Conservation (phyloP, 2,329 filamentous ascomycete genomes). For the Ceratocystis lukuohia region DNA sequence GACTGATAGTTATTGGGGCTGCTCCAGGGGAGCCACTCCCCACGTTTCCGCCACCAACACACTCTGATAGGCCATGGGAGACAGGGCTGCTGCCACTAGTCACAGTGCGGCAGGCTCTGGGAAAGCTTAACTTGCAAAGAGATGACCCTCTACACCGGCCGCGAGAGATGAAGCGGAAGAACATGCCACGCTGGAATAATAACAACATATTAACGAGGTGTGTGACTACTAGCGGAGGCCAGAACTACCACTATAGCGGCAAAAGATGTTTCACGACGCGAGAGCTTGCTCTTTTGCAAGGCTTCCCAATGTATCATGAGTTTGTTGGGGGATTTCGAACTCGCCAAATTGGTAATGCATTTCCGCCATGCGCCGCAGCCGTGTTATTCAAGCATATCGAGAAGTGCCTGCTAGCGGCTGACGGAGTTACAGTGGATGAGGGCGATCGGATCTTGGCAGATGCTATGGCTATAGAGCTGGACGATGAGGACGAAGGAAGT, state of each 20-base stretch:
- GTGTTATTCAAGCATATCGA: slow-evolving; percentile 38
- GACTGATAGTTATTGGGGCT: slow-evolving; percentile 44
- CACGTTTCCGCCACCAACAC: slow-evolving; percentile 48
- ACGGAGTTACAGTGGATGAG: slow-evolving; percentile 24
- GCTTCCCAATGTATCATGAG: slow-evolving; percentile 48
- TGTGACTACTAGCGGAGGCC: slow-evolving; percentile 51
- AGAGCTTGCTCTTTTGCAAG: slow-evolving; percentile 56
- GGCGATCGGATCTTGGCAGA: slow-evolving; percentile 14
- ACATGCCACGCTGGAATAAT: slow-evolving; percentile 32
- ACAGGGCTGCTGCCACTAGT: slow-evolving; percentile 29
- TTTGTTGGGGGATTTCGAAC: slow-evolving; percentile 40
- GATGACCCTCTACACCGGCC: slow-evolving; percentile 32
- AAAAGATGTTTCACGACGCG: slow-evolving; percentile 48
- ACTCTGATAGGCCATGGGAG: slow-evolving; percentile 29
- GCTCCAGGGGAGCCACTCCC: slow-evolving; percentile 60
- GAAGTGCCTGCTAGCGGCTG: slow-evolving; percentile 33
- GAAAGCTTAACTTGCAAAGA: slow-evolving; percentile 24
- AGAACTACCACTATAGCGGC: slow-evolving; percentile 54
- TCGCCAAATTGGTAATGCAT: slow-evolving; percentile 66
- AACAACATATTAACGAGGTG: slow-evolving; percentile 38
- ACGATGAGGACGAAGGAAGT: neutral
- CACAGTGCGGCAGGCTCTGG: slow-evolving; percentile 34
- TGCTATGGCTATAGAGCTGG: slow-evolving; percentile 17
- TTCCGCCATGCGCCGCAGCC: slow-evolving; percentile 47
- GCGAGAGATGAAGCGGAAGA: slow-evolving; percentile 22